Evolutionary conservation across 495 filamentous ascomycete species (phyloP), one percentile per base, ranked within the genome.

Genomic region (Annulohypoxylon moriforme): DNA sequence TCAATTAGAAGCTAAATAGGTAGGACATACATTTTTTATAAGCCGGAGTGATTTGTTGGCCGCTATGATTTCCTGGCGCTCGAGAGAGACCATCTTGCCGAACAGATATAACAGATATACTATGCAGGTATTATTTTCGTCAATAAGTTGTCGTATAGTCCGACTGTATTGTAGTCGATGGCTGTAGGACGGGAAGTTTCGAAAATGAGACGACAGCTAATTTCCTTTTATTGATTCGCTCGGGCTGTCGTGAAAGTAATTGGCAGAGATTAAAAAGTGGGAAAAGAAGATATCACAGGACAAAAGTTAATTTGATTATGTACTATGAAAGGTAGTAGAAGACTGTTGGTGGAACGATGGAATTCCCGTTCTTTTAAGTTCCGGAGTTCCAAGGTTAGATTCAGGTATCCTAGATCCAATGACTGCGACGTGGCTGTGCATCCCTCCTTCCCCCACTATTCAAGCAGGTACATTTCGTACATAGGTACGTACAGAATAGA

Each of bases 21-120:
- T n/a, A 10, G 8, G 14, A 11, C 62, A 67, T 83, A 94, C 94
- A 75, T 90, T 92, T 80, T 93, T 93, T 84, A 97, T 93, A 52
- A 86, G 90, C 59, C 94, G 89, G 62, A 97, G 87, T 72, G 94
- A 95, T 82, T 93, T 87, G 81, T 94, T 94, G 81, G 89, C 89
- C 86, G 84, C 83, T 20, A 86, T 85, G 74, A 84, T 78, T 42
- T 77, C 75, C 64, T 85, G 83, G 58, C 83, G 83, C 46, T 84
- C 81, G 44, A 74, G 73, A 31, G 81, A 80, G 27, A 82, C 80
- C 82, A 84, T 85, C 34, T 73, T 72, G 71, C 16, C 31, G 64
- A 68, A 24, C 10, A 18, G 7, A 58, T 55, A n/a, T n/a, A n/a
- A n/a, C n/a, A n/a, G n/a, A n/a, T n/a, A n/a, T n/a, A n/a, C n/a